Evolutionary conservation across 345 rosid species (phyloP).

Genomic region (Gossypium longicalyx): DNA sequence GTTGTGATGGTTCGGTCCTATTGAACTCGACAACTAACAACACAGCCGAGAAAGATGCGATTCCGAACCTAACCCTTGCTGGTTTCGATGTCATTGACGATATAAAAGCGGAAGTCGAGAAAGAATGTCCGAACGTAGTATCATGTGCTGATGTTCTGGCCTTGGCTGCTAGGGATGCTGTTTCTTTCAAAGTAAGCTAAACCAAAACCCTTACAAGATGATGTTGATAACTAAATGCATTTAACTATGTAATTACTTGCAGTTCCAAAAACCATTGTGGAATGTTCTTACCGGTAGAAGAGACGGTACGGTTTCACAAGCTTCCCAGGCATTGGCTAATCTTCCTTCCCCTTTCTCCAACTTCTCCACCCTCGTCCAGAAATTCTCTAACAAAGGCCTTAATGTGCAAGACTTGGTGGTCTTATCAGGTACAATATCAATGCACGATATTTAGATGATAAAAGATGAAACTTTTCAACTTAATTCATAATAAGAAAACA

Average conservation of each 20-base stretch:
- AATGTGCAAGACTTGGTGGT: constrained; percentile 59
- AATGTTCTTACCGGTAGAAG: constrained; percentile 13
- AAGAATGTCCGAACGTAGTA: constrained; percentile 52
- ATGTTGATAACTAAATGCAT: not conserved
- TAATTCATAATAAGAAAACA: not conserved
- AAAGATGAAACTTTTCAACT: not conserved
- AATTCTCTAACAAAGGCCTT: constrained; percentile 41
- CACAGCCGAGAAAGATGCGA: constrained; percentile 45
- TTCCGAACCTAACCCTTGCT: constrained; percentile 44
- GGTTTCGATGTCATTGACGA: constrained; percentile 56
- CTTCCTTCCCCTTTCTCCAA: constrained; percentile 56
- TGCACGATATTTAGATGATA: not conserved
- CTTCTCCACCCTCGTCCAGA: constrained; percentile 39
- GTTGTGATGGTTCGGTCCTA: constrained; percentile 65
- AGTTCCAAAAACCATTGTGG: not conserved
- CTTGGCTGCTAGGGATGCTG: constrained; percentile 52
- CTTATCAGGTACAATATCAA: constrained; percentile 45
- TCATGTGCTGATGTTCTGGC: constrained; percentile 67
- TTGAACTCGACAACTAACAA: constrained; percentile 35
- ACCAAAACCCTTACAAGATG: too few species aligned
- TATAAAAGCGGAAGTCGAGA: constrained; percentile 47
- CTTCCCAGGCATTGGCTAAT: constrained; percentile 32
- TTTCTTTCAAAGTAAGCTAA: constrained; percentile 42
- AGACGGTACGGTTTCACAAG: constrained; percentile 51
- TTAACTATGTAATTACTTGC: not conserved